phyloP scores from a whole-genome alignment of 192 early-diverging fungal genomes.

The Bifiguratus adelaidae region DNA sequence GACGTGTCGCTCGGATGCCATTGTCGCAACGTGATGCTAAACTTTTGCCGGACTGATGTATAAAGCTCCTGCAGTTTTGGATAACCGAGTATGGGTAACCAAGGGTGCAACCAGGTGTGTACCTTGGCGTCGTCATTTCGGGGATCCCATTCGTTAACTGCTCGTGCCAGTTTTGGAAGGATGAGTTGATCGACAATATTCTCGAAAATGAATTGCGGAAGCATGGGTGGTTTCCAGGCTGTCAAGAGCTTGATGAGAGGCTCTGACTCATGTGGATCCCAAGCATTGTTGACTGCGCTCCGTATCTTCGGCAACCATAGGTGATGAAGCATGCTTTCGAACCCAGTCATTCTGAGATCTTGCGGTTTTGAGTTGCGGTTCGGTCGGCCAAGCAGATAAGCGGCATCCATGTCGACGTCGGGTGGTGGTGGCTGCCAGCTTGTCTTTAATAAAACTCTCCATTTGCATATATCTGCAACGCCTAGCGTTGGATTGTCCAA shows the following conservation, averaged over 20 bases:
- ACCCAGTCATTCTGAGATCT: slow-evolving; percentile 51
- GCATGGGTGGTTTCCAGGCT: slow-evolving; percentile 47
- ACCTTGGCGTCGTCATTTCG: slow-evolving; percentile 37
- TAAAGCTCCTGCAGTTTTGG: slow-evolving; percentile 33
- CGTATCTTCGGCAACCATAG: slow-evolving; percentile 71
- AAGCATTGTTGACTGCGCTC: slow-evolving; percentile 64
- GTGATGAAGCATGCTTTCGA: slow-evolving; percentile 65
- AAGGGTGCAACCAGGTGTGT: slow-evolving; percentile 74
- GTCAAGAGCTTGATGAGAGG: slow-evolving; percentile 55
- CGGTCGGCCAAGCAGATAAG: too few relatives aligned
- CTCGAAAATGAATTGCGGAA: slow-evolving; percentile 62
- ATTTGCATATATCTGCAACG: too few relatives aligned
- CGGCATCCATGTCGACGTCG: too few relatives aligned
- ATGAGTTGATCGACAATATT: slow-evolving; percentile 74
- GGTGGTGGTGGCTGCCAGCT: too few relatives aligned
- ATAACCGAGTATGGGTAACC: slow-evolving; percentile 58
- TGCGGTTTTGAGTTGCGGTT: too few relatives aligned
- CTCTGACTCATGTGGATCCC: slow-evolving; percentile 59
- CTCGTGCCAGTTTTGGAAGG: slow-evolving; percentile 60
- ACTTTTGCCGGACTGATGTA: slow-evolving; percentile 47
- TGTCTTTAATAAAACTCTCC: too few relatives aligned
- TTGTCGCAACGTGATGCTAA: slow-evolving; percentile 35
- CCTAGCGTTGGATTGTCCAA: too few relatives aligned
- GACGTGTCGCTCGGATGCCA: slow-evolving; percentile 57
- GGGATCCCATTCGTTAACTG: slow-evolving; percentile 56